Evolutionary conservation across 345 rosid species (phyloP).

Genomic region (Citrus mangshanensis): DNA sequence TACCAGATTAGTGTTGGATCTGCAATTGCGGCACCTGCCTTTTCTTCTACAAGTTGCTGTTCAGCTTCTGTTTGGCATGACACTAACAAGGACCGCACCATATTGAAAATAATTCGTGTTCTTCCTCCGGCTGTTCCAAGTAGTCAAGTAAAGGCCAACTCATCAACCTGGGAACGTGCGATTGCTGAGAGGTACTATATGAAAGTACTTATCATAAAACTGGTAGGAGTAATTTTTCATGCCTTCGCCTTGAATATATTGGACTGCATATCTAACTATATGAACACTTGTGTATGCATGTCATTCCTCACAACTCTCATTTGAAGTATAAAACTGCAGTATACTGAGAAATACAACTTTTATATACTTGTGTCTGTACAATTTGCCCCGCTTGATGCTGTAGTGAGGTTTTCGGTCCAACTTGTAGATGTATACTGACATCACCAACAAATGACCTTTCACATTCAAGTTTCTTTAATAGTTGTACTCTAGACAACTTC

Average conservation of each 20-base stretch:
- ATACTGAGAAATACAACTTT: neutral
- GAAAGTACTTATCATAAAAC: neutral
- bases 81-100: constrained; percentile 69
- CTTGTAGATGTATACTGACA: neutral
- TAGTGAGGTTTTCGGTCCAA: neutral
- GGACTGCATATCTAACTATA: neutral
- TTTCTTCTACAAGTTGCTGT: constrained; percentile 99
- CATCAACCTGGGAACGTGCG: constrained; percentile 94
- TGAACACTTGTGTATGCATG: neutral
- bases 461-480: neutral
- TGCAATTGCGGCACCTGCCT: constrained; percentile 96
- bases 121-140: constrained; percentile 91
- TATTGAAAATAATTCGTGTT: constrained; percentile 89
- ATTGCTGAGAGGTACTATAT: constrained; percentile 90
- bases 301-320: neutral
- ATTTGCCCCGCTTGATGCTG: neutral
- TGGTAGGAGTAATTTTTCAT: neutral
- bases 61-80: constrained; percentile 99
- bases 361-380: neutral
- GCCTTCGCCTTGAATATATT: neutral
- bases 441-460: neutral
- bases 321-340: neutral
- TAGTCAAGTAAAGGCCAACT: constrained; percentile 69
- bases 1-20: constrained; percentile 96
- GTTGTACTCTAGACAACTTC: neutral